Base-by-base conservation (phyloP, 2,329 filamentous ascomycete genomes). In the Cyclaneusma minus region DNA sequence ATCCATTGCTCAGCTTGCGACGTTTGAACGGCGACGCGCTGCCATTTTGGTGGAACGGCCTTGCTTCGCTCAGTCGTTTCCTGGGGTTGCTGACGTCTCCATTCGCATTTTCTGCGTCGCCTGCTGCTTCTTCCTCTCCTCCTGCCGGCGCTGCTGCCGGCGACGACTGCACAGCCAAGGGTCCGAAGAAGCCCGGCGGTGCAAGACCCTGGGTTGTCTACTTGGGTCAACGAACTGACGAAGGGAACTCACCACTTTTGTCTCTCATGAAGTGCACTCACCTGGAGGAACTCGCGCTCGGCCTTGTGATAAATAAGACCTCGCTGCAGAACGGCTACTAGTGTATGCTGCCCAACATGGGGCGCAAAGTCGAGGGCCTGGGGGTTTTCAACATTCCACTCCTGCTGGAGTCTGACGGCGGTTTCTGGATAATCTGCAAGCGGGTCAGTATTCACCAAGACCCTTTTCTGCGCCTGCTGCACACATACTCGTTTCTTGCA, bases 351-450 rank as follows among this genome's bases (percentile, higher is more conserved):
- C 49, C 70, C 63, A 49, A 76, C 68, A 51, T 74, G 62, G 43
- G 60, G 64, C 46, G 70, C 70, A 50, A 75, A 76, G 33, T 63
- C 56, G 35, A 76, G 65, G 33, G 71, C 56, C 47, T 74, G 67
- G 40, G 70, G 70, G 49, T 67, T 58, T 42, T 60, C 55, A 37
- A 71, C 55, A 50, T 69, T 62, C 70, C 70, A 76, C 54, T 76
- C 69, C 47, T 74, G 73, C 44, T 74, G 68, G 39, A 76, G 66
- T 47, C 71, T 72, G 52, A 67, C 63, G 29, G 70, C 70, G 22
- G 70, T 72, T 49, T 75, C 70, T 51, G 64, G 63, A 55, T 72
- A 76, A 56, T 73, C 70, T 75, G 55, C 40, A 43, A 28, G 7
- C 6, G 25, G 7, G 16, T 13, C 5, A 30, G 4, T 13, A 15